These are phyloP conservation scores for Bretschneidera sinensis DNA, from an alignment of 345 rosid genomes.

Conservation along the genomic window DNA sequence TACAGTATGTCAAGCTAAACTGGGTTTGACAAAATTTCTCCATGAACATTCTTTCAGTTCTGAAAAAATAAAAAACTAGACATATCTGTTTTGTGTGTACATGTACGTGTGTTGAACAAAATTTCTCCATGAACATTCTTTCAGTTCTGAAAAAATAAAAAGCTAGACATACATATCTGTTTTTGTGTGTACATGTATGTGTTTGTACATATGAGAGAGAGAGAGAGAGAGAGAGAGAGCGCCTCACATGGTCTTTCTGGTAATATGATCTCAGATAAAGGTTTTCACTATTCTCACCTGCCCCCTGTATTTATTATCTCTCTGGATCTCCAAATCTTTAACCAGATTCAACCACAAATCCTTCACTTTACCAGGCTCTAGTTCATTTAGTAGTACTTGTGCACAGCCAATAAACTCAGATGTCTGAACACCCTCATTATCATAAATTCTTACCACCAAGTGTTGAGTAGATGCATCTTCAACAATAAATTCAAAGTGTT, in stretches of 20 bases:
- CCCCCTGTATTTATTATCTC: slow-evolving; percentile 90
- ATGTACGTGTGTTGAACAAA: neutral
- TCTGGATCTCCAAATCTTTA: slow-evolving; percentile 92
- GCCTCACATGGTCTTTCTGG: neutral
- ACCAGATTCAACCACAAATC: slow-evolving; percentile 97
- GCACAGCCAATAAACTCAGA: slow-evolving; percentile 88
- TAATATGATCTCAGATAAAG: neutral
- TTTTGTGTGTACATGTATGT: neutral
- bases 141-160: too few species aligned
- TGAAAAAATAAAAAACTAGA: too few species aligned
- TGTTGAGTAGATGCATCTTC: slow-evolving; percentile 94
- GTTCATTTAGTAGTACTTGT: slow-evolving; percentile 65
- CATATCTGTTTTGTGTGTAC: too few species aligned
- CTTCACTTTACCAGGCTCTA: slow-evolving; percentile 97
- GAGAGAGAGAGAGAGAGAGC: neutral
- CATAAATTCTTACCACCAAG: slow-evolving; percentile 78
- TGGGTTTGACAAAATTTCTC: too few species aligned
- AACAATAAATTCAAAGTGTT: slow-evolving; percentile 81
- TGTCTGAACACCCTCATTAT: slow-evolving; percentile 92
- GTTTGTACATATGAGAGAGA: neutral
- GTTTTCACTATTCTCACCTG: slow-evolving; percentile 43
- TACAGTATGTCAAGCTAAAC: neutral
- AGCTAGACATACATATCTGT: too few species aligned
- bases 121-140: neutral
- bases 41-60: neutral